Conservation (phyloP, 2,329 filamentous ascomycete genomes). For the Tolypocladium ovalisporum region DNA sequence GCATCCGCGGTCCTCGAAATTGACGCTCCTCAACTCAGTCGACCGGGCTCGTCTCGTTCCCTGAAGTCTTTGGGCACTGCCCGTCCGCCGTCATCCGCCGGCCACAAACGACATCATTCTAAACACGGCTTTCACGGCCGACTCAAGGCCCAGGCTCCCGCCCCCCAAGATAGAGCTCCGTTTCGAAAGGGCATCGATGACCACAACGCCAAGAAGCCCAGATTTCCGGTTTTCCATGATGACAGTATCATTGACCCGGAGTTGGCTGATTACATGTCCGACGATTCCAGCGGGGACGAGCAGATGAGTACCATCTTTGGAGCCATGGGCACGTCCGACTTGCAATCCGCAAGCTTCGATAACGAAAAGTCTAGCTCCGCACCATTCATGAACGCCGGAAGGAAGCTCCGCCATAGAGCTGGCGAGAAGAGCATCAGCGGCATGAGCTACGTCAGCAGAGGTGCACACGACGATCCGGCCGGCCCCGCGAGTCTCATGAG, state of each 20-base stretch:
- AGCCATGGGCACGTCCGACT: conserved; percentile 55
- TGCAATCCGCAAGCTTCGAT: conserved; percentile 56
- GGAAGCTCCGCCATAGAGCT: conserved; percentile 61
- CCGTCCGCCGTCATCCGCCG: conserved; percentile 61
- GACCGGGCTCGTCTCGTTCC: conserved; percentile 91
- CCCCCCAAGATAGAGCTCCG: conserved; percentile 71
- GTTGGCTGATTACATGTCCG: conserved; percentile 88
- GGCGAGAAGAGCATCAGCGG: conserved; percentile 68
- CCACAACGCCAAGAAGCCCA: conserved; percentile 51
- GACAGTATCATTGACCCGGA: conserved; percentile 99
- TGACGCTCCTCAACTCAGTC: conserved; percentile 67
- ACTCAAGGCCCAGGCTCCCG: conserved; percentile 50
- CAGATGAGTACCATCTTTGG: conserved; percentile 81
- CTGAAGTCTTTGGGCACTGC: conserved; percentile 60
- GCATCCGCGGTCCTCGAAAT: conserved; percentile 86
- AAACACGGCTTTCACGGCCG: conserved; percentile 74
- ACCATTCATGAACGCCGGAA: conserved; percentile 59
- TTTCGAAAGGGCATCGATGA: conserved; percentile 67
- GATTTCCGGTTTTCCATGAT: conserved; percentile 86
- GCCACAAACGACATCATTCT: conserved; percentile 78
- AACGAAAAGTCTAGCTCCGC: conserved; percentile 65
- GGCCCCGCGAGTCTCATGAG: conserved; percentile 46
- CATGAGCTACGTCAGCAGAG: conserved; percentile 58
- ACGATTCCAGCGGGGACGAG: conserved; percentile 88
- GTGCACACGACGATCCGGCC: conserved; percentile 50